Evolutionary conservation across 139 green algal genomes (phyloP), one percentile per base, ranked within the genome.

Genomic region (Cymbomonas tetramitiformis): DNA sequence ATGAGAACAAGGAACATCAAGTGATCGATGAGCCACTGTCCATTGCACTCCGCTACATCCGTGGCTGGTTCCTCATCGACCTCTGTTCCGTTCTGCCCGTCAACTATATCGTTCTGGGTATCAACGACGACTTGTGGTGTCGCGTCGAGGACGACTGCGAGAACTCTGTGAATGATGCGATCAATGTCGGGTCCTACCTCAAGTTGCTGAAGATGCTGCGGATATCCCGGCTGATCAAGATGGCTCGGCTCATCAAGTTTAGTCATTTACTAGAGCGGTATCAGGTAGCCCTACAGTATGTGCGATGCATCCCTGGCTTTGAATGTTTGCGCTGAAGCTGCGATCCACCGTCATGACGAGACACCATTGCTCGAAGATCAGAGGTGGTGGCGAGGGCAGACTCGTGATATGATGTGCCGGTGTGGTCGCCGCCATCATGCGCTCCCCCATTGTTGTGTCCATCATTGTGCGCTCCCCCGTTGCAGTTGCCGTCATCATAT

Each of bases 61-160:
- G 26, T 21, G 36, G 34, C 6, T 62, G 54, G 54, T 62, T 62
- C 38, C 4, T 38, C n/a, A 32, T 52, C 18, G 54, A 62, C 54
- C 8, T 53, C 15, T 4, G 50, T 4, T 53, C 54, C 4, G 23
- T 38, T 19, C 4, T 52, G 10, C 54, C 54, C 7, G 8, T 62
- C 5, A 39, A 62, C 23, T 51, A 43, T 10, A 31, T 62, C 23
- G 30, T 8, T 6, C 29, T 46, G 26, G 28, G 31, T 46, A 25
- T n/a, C 7, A 55, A n/a, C 5, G 7, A 26, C 28, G 15, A n/a
- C 28, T 55, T 26, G 4, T 62, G 28, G 21, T 51, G 33, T 18
- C 15, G 34, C n/a, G 36, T 49, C n/a, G 12, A 51, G 53, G 53
- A 19, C 5, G 9, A 21, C 23, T 38, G 53, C 34, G 53, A n/a